Conservation (phyloP, 225 moss, liverwort and hornwort genomes). For the Antitrichia curtipendula region DNA sequence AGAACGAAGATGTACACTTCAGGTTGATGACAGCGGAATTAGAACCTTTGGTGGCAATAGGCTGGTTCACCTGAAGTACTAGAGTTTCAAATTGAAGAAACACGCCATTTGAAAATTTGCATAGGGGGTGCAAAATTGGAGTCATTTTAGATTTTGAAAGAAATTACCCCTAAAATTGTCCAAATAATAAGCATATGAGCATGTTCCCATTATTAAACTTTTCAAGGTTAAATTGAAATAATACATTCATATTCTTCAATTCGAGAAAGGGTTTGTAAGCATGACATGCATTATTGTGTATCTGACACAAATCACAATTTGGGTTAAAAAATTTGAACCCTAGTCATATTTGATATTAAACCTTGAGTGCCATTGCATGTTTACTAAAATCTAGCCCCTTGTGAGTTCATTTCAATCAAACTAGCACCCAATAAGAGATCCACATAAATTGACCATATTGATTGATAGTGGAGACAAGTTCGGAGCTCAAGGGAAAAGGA, state of each 20-base stretch:
- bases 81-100: neutral
- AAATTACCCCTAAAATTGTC: neutral
- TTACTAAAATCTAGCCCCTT: too few relatives aligned
- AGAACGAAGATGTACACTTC: too few relatives aligned
- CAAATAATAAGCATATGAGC: too few relatives aligned
- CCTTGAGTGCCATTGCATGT: too few relatives aligned
- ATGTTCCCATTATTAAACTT: neutral
- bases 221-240: neutral
- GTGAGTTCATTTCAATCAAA: too few relatives aligned
- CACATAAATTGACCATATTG: too few relatives aligned
- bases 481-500: too few relatives aligned
- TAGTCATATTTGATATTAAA: neutral
- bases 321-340: neutral
- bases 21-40: too few relatives aligned
- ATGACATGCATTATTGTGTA: neutral
- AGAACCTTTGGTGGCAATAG: too few relatives aligned
- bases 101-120: too few relatives aligned
- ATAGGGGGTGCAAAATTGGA: neutral
- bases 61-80: neutral
- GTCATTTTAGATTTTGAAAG: neutral
- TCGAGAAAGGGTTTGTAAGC: rapidly evolving
- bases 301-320: neutral
- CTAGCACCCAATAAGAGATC: too few relatives aligned
- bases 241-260: neutral
- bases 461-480: too few relatives aligned